Base-by-base conservation (phyloP, 2,329 filamentous ascomycete species). In the Xylaria sp. region DNA sequence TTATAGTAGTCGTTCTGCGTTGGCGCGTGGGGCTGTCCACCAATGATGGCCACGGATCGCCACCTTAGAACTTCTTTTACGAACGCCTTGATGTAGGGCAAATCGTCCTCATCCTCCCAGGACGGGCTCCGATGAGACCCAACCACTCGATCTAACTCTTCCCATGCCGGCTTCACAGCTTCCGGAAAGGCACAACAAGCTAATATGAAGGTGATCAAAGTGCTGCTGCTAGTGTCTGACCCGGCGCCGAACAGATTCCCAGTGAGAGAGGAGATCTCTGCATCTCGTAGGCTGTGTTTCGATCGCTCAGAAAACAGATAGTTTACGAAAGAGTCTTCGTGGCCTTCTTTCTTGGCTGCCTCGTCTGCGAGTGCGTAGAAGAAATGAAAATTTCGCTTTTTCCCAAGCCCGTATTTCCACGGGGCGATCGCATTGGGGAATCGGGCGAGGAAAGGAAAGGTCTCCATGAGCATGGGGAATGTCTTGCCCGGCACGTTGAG, bases 391-490 rank as follows among this genome's bases (percentile, higher is more conserved):
- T 78, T 78, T 23, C 81, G 77, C 58, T 80, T 79, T 54, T 74
- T 75, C n/a, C 80, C 79, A 3, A 83, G 69, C 3, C 79, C 81
- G 48, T 79, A 76, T 69, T 84, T 82, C 80, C 80, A 84, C 0
- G 82, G 82, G 3, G 78, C 78, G 65, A 83, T 78, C 66, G 73
- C 76, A 37, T 78, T 79, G 10, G 83, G 81, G 49, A 84, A 80
- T 17, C 73, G 78, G 19, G 81, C 78, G 11, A 83, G 75, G 37
- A 78, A 70, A 1, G 81, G 81, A 56, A 85, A 85, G 0, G 83
- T 85, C 70, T 85, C 83, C 76, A 86, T 78, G 27, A 87, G 71
- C 81, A 81, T 85, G 23, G 82, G 84, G 66, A 84, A 85, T 0
- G 73, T 80, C 69, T 84, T 84, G 8, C 81, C 81, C 0, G 81